Evolutionary conservation across 805 yeast genomes (phyloP), one percentile per base, ranked within the genome.

Genomic region (Kuraishia piskuri): DNA sequence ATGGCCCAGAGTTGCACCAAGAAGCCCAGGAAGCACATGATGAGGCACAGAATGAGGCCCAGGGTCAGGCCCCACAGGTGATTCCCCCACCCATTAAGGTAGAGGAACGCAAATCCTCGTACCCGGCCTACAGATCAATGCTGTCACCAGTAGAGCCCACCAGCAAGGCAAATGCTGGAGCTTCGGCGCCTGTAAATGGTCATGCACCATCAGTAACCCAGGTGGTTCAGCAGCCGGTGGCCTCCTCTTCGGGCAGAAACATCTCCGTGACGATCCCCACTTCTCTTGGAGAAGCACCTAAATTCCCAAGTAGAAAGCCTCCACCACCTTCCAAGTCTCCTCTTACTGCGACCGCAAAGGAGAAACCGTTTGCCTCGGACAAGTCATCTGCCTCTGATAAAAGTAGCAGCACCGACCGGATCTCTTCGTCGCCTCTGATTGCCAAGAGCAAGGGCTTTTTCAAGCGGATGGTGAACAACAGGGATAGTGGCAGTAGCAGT

Each of bases 321-420:
- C 47, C 47, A 44, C 22, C 23, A 4, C 23, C 23, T 22, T 31
- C 50, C 40, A 48, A 26, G 9, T 48, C 50, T 3, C 37, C 50
- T 12, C 37, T 48, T 6, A 48, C 26, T 20, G 40, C 50, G 3
- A 48, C 24, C 10, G n/a, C 40, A 19, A 48, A 26, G 22, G 50
- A 24, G n/a, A 25, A 25, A 19, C 40, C 26, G 6, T 8, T 23
- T 7, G 10, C 20, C 10, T 31, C 50, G 6, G 23, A 46, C 26
- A 49, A 49, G 51, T n/a, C n/a, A n/a, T n/a, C n/a, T n/a, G 46
- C 36, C n/a, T 31, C 31, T 20, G 49, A 46, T 10, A 46, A 17
- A n/a, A 31, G 24, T 25, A 5, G 12, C 49, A 47, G 21, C 19
- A 17, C 9, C 9, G 45, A 46, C 17, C 23, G 22, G 9, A 4